Evolutionary conservation across 495 filamentous ascomycete species (phyloP).

Genomic region (Letharia lupina): DNA sequence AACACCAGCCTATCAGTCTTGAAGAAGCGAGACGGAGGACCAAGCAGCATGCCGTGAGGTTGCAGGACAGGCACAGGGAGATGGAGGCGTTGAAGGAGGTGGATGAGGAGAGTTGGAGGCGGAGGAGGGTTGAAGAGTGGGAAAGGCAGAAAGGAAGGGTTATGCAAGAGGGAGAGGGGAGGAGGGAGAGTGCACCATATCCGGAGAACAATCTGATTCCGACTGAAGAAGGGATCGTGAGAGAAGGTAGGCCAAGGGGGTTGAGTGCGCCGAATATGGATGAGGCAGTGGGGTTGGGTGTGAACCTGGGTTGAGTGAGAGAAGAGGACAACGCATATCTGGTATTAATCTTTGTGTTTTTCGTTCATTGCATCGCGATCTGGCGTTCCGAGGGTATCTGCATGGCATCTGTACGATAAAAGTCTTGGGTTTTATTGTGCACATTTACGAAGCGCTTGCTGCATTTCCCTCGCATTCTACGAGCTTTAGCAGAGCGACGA

Average conservation of each 20-base stretch:
- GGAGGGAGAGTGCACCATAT: slow-evolving; percentile 17
- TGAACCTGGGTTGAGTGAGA: slow-evolving; percentile 1
- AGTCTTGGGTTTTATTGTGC: not conserved
- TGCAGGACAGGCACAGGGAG: slow-evolving; percentile 11
- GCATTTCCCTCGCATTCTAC: not conserved
- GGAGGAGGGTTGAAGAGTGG: not conserved
- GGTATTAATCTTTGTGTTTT: not conserved
- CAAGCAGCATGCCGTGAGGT: slow-evolving; percentile 7
- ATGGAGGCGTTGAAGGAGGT: not conserved
- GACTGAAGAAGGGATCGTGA: slow-evolving; percentile 14
- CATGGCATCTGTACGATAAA: not conserved
- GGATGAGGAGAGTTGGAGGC: slow-evolving; percentile 7
- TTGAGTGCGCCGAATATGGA: slow-evolving; percentile 8
- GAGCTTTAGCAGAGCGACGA: not conserved
- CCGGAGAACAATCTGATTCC: slow-evolving; percentile 22
- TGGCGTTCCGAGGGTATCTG: not conserved
- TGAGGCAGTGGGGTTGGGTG: slow-evolving; percentile 4
- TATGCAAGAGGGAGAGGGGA: not conserved
- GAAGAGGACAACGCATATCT: not conserved
- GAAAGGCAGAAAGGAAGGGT: not conserved
- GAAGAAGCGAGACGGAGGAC: slow-evolving; percentile 20
- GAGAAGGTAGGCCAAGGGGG: slow-evolving; percentile 3
- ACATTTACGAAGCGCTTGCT: not conserved
- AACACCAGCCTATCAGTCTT: slow-evolving; percentile 17
- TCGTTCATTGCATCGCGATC: not conserved